These are phyloP conservation scores for Aphanomyces cochlioides DNA, from an alignment of 352 stramenopile species.

Conservation along the genomic window DNA sequence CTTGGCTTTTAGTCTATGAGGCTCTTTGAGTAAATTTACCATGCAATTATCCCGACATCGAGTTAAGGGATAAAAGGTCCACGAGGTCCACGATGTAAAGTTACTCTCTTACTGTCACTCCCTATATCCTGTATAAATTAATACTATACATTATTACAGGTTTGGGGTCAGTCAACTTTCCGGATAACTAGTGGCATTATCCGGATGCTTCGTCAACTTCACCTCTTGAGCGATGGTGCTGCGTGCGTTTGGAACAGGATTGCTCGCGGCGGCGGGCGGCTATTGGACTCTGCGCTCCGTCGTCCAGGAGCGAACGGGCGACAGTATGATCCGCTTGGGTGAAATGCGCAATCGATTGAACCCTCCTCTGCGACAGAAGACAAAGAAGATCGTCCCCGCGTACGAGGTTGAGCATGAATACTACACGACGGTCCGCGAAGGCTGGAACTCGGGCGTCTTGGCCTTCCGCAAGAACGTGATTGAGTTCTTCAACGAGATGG, in stretches of 20 bases:
- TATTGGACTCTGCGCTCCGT: conserved; percentile 3
- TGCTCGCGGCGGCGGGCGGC: conserved; percentile 11
- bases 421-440: conserved; percentile 24
- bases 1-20: no score
- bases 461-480: conserved; percentile 19
- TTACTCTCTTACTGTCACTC: no score
- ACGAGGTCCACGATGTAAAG: no score
- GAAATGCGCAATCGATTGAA: conserved; percentile 20
- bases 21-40: no score
- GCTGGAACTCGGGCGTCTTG: conserved; percentile 26
- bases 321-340: conserved; percentile 5
- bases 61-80: no score
- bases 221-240: conserved; percentile 10
- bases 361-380: conserved; percentile 16
- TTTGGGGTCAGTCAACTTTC: not conserved
- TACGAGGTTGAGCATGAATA: conserved; percentile 26
- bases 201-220: not conserved
- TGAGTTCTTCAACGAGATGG: conserved; percentile 25
- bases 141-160: not conserved
- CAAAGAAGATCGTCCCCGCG: not conserved
- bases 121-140: not conserved
- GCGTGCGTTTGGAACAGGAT: conserved; percentile 12
- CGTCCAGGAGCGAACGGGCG: conserved; percentile 13
- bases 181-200: not conserved
- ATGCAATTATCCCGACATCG: no score